Evolutionary conservation across 495 filamentous ascomycete species (phyloP).

Genomic region (Poronia punctata): DNA sequence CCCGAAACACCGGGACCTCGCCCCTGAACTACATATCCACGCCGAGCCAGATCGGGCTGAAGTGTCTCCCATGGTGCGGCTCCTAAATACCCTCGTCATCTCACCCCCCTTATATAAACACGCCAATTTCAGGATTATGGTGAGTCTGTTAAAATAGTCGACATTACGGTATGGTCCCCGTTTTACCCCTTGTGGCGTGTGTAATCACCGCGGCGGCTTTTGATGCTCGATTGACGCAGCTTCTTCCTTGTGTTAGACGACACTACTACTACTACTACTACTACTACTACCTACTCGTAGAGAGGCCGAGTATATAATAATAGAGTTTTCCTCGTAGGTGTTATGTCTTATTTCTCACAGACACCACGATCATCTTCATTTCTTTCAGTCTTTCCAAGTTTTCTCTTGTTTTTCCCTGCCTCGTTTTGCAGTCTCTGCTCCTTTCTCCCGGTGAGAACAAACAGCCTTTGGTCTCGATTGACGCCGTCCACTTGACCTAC

Average conservation of each 20-base stretch:
- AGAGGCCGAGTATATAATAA: no score
- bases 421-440: slow-evolving; percentile 13
- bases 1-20: slow-evolving; percentile 6
- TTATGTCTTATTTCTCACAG: slow-evolving; percentile 3
- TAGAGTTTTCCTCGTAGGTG: background rate
- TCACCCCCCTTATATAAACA: no score
- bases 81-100: background rate
- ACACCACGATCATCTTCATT: slow-evolving; percentile 13
- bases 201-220: no score
- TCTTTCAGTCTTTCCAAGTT: slow-evolving; percentile 11
- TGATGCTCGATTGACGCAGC: no score
- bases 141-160: no score
- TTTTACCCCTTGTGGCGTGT: no score
- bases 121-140: no score
- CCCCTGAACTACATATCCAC: background rate
- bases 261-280: no score
- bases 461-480: slow-evolving; percentile 1
- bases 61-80: background rate
- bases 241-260: no score
- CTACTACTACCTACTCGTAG: no score
- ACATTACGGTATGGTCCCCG: no score
- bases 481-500: background rate
- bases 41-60: slow-evolving; percentile 5
- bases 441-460: slow-evolving; percentile 24
- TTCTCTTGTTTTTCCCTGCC: slow-evolving; percentile 9